phyloP scores from a whole-genome alignment of 208 protist species.

The Trypanosoma cruzi region DNA sequence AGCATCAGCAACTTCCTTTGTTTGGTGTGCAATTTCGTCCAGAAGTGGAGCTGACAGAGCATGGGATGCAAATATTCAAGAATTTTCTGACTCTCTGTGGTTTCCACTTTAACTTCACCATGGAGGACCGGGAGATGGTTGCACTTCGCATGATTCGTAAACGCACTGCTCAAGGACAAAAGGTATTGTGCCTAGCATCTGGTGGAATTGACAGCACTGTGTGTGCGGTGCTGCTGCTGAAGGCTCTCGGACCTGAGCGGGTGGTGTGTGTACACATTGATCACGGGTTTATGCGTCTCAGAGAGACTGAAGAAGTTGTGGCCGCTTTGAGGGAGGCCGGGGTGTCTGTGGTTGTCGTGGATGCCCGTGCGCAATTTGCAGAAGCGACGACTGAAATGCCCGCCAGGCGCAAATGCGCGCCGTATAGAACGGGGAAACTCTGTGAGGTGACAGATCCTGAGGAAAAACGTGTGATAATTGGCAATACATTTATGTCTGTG shows the following conservation, averaged over 20 bases:
- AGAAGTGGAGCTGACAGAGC: conserved; percentile 96
- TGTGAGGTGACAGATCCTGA: conserved; percentile 81
- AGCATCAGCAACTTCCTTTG: conserved; percentile 61
- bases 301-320: conserved; percentile 90
- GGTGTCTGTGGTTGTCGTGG: conserved; percentile 74
- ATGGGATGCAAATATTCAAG: conserved; percentile 92
- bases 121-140: conserved; percentile 88
- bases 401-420: conserved; percentile 36
- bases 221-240: conserved; percentile 95
- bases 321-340: conserved; percentile 74
- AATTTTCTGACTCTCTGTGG: conserved; percentile 95
- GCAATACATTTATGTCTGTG: conserved; percentile 97
- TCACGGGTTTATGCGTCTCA: conserved; percentile 97
- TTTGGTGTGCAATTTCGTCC: conserved; percentile 98
- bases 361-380: conserved; percentile 77
- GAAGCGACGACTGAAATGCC: conserved; percentile 77
- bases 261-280: conserved; percentile 98
- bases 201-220: conserved; percentile 98
- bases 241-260: conserved; percentile 94
- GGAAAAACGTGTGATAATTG: conserved; percentile 98
- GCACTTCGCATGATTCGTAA: conserved; percentile 92
- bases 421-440: conserved; percentile 70
- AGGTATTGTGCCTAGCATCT: conserved; percentile 96
- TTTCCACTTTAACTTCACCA: conserved; percentile 79
- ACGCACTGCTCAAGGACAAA: conserved; percentile 80